These are phyloP conservation scores for Vitis rupestris DNA, from an alignment of 164 flowering plant species.

Conservation along the genomic window DNA sequence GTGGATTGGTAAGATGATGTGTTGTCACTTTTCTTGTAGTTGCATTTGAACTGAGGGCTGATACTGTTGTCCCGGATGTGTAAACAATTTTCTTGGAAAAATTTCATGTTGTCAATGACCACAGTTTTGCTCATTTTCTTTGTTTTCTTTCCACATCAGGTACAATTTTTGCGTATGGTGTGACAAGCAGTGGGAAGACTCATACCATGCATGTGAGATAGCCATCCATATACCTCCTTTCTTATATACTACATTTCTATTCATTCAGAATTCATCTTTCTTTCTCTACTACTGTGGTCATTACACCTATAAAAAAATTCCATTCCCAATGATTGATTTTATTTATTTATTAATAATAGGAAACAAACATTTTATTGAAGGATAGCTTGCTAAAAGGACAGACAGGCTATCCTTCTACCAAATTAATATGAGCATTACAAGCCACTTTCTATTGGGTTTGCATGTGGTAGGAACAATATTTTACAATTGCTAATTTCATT, in stretches of 20 bases:
- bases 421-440: too few relatives aligned
- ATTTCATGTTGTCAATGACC: neutral
- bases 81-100: neutral
- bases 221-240: neutral
- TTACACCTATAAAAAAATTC: neutral
- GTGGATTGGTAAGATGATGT: too few relatives aligned
- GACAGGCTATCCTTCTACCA: too few relatives aligned
- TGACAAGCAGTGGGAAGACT: constrained; percentile 96
- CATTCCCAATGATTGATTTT: too few relatives aligned
- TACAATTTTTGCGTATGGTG: constrained; percentile 96
- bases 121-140: neutral
- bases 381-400: neutral
- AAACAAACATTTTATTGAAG: neutral
- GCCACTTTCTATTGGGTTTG: too few relatives aligned
- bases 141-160: constrained; percentile 38
- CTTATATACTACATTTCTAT: neutral
- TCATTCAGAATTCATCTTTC: neutral
- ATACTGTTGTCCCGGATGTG: neutral
- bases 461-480: too few relatives aligned
- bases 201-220: constrained; percentile 90
- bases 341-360: too few relatives aligned
- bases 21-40: neutral
- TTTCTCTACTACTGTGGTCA: neutral
- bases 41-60: neutral
- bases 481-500: too few relatives aligned